Conservation (phyloP, 148 eudicot species). For the Euryodendron excelsum region DNA sequence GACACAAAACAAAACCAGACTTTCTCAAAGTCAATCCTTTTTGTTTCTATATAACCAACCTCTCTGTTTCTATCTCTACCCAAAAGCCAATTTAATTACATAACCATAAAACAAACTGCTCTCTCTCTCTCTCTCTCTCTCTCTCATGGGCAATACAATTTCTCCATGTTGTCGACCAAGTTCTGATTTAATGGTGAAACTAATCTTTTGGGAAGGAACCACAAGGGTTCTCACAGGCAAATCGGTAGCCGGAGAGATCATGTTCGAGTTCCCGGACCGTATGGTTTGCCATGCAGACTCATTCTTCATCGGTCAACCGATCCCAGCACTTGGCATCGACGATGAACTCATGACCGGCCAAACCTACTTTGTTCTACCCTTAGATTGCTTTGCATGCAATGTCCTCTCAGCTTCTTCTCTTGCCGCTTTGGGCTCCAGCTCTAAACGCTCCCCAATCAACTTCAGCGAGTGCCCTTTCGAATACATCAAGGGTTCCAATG, state of each 20-base stretch:
- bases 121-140: conserved; percentile 12
- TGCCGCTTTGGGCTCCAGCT: conserved; percentile 29
- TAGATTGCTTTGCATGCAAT: conserved; percentile 49
- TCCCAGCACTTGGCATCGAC: conserved; percentile 56
- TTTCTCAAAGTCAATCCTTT: no score
- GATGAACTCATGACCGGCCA: conserved; percentile 53
- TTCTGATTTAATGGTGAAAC: conserved; percentile 28
- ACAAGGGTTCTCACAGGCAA: conserved; percentile 40
- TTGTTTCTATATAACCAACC: no score
- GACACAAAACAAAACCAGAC: no score
- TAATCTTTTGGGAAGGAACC: conserved; percentile 62
- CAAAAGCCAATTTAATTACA: not conserved
- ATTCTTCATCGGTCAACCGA: conserved; percentile 71
- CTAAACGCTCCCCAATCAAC: conserved; percentile 19
- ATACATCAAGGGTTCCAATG: conserved; percentile 61
- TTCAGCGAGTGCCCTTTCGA: conserved; percentile 52
- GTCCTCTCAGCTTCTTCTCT: conserved; percentile 56
- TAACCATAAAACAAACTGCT: not conserved
- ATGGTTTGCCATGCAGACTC: conserved; percentile 80
- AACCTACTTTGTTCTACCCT: conserved; percentile 72
- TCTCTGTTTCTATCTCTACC: not conserved
- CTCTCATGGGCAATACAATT: conserved; percentile 26
- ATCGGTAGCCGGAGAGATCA: conserved; percentile 68
- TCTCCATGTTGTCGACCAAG: conserved; percentile 16
- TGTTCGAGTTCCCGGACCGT: conserved; percentile 84